phyloP scores from a whole-genome alignment of 306 rosid genomes.

The cucumber (Cucumis sativus) region Cucumber_9930_V3 NC_026658.2:1793001-1793500 shows the following conservation, averaged over 20 bases:
- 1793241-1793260: constrained; percentile 47
- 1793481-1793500: background rate
- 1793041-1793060: too few relatives aligned
- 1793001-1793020: too few relatives aligned
- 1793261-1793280: constrained; percentile 20
- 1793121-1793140: background rate
- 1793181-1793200: background rate
- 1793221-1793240: constrained; percentile 25
- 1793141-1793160: background rate
- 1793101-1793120: too few relatives aligned
- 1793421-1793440: constrained; percentile 60
- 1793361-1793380: constrained; percentile 30
- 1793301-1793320: constrained; percentile 16
- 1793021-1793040: too few relatives aligned
- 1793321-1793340: constrained; percentile 24
- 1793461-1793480: background rate
- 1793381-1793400: constrained; percentile 49
- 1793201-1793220: constrained; percentile 31
- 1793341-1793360: constrained; percentile 18
- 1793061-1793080: too few relatives aligned
- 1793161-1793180: background rate
- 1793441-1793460: constrained; percentile 21
- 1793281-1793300: constrained; percentile 21
- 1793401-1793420: constrained; percentile 65
- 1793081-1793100: too few relatives aligned